Base-by-base conservation (phyloP, 371 early-diverging fungal genomes). In the Ordospora colligata region DNA sequence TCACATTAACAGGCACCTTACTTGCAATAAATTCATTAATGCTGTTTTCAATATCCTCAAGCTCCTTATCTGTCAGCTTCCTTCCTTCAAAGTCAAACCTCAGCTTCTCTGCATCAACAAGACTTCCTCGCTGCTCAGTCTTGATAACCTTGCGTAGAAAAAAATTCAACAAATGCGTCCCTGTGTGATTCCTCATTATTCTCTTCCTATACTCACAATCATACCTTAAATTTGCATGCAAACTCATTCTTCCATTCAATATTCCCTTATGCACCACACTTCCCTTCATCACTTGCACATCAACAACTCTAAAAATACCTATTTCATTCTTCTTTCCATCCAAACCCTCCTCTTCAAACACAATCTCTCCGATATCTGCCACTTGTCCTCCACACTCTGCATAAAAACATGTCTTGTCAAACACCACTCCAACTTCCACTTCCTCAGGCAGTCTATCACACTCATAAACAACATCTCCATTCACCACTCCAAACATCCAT, bases 331-430 rank as follows among this genome's bases (percentile, higher is more conserved):
- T 27, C 5, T 5, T 1, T 32, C 5, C 32, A 32, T 32, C 5
- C 11, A n/a, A 86, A 68, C 89, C 84, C 37, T 90, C 90, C 76
- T 92, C 91, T 50, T 89, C 84, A 32, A 88, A 86, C 42, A 89
- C 88, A 69, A 97, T 88, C 70, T 88, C 87, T 58, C 99, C 99
- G n/a, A 88, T 89, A 82, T 99, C 99, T 77, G 89, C 92, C 79
- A 92, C 90, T 85, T 99, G 97, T 44, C 99, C 99, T 82, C 99
- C 99, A 65, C 88, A 88, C 86, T 97, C 99, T 50, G 94, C 92
- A 83, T 97, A 99, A 80, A 97, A 95, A 89, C 93, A 93, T 74
- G 99, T 94, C 80, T 89, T 88, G 85, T 97, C 95, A 52, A 94
- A 88, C 71, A 97, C 83, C n/a, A 97, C 84, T 74, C 78, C 80